These are phyloP conservation scores for Sclerotinia glacialis DNA, from an alignment of 2,329 filamentous ascomycete species.

Conservation along the genomic window DNA sequence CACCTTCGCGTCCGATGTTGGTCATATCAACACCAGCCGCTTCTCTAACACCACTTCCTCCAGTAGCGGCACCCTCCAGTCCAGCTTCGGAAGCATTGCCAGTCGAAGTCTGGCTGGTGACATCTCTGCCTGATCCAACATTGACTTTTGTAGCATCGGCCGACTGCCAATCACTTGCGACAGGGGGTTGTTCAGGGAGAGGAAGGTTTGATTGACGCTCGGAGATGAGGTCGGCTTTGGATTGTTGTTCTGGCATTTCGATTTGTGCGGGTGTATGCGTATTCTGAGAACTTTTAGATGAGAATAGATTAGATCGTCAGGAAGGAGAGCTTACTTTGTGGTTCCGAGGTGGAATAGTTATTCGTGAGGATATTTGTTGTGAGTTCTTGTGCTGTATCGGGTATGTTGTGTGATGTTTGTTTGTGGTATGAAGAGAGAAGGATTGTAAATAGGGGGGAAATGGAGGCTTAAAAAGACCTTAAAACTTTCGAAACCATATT, in stretches of 20 bases:
- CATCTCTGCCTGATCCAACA: conserved; percentile 52
- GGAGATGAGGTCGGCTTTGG: conserved; percentile 64
- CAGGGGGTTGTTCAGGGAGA: conserved; percentile 73
- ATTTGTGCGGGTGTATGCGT: background rate
- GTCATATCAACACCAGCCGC: conserved; percentile 53
- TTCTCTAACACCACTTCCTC: conserved; percentile 50
- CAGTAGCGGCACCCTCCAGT: conserved; percentile 58
- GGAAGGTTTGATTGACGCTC: conserved; percentile 70
- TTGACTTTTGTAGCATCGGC: conserved; percentile 66
- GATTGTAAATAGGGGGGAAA: background rate
- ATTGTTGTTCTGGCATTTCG: conserved; percentile 40
- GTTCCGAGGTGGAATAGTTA: background rate
- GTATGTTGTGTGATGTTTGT: background rate
- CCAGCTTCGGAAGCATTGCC: conserved; percentile 50
- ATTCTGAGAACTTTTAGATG: conserved; percentile 4
- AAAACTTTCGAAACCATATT: background rate
- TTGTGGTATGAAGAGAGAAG: conserved; percentile 3
- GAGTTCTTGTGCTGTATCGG: background rate
- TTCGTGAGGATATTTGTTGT: background rate
- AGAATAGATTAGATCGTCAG: too few relatives aligned
- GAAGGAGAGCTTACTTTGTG: background rate
- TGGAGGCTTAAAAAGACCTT: conserved; percentile 10
- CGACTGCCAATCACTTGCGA: conserved; percentile 76
- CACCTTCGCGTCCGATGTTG: conserved; percentile 60
- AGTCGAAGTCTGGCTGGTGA: conserved; percentile 47